Base-by-base conservation (phyloP, 2,329 filamentous ascomycete species). In the Sporothrix humicola region DNA sequence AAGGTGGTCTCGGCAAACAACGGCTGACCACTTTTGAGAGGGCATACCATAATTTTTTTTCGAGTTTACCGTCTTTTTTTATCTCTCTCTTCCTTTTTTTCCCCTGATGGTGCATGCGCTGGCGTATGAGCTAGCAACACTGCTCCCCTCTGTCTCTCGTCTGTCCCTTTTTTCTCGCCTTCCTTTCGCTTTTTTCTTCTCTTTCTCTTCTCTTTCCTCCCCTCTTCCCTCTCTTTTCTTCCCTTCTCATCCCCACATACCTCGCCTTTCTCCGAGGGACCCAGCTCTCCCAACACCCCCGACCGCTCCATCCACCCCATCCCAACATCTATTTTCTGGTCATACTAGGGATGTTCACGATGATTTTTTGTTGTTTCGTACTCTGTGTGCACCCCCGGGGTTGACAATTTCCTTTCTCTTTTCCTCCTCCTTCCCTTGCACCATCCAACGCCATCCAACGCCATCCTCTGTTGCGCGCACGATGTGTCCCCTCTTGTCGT, bases 311-410 rank as follows among this genome's bases (percentile, higher is more conserved):
- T 50, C 44, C 44, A 26, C 46, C 50, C 69, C 37, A 44, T 46
- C 54, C 37, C 44, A 37, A 23, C 69, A 72, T 69, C 26, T 58
- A 50, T 26, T 70, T 44, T 59, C 15, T 31, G 8, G 50, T 73
- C 66, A 48, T 59, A 69, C 71, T 44, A 42, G 42, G 31, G 23
- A 73, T 50, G 73, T 71, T 74, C 73, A 73, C 73, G 71, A 73
- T 73, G 59, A 52, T 71, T 68, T 26, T 37, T 15, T 56, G 46
- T 44, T 23, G 8, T n/a, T 61, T 61, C 15, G 3, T 3, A 13
- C n/a, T 31, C 63, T 68, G 44, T 54, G 31, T 48, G 50, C 68
- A 66, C 65, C 70, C 70, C 68, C 12, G 70, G 46, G 26, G 48
- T 50, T 68, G 23, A 26, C 17, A n/a, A n/a, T 20, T 54, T 20